Base-by-base conservation (phyloP, 2,329 filamentous ascomycete species). In the Fusarium sp. region DNA sequence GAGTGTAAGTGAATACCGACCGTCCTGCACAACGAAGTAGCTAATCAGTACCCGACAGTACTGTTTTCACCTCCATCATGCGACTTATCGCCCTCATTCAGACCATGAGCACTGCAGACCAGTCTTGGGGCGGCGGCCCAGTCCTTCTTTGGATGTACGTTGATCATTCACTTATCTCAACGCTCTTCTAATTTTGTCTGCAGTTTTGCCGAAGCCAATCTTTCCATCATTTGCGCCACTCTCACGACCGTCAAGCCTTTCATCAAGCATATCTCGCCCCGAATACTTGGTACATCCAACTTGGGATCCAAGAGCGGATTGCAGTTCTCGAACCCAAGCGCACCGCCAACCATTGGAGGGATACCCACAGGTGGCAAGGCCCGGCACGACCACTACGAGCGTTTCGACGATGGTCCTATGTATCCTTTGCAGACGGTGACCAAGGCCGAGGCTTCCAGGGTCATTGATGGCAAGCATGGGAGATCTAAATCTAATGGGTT, bases 141-240 rank as follows among this genome's bases (percentile, higher is more conserved):
- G 61, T 69, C n/a, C 31, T 66, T 7, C 43, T 71, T 7, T 71
- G 67, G 68, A 65, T 65, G 68, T 69, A 44, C 50, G 56, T 54
- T 6, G 42, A 4, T 21, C 6, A 6, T 21, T 33, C 7, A 3
- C 4, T 21, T 10, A 8, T 21, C 4, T 4, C n/a, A 7, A 2
- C 7, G 3, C 1, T n/a, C 7, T 42, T 21, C 22, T 55, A 3
- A 51, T 3, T 5, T 4, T 13, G 1, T 34, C 3, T 24, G 5
- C 7, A 70, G 67, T 11, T 57, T 70, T 15, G 66, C 57, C 3
- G 62, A 70, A 21, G 53, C 62, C 9, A 69, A 70, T 5, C 66
- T 70, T 10, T 69, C 67, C 4, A 62, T 61, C 6, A 69, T 70
- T 5, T 69, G 66, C 15, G 67, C 53, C 4, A 54, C 56, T 4